phyloP scores from a whole-genome alignment of 192 early-diverging fungal genomes.

The Backusella sp. region DNA sequence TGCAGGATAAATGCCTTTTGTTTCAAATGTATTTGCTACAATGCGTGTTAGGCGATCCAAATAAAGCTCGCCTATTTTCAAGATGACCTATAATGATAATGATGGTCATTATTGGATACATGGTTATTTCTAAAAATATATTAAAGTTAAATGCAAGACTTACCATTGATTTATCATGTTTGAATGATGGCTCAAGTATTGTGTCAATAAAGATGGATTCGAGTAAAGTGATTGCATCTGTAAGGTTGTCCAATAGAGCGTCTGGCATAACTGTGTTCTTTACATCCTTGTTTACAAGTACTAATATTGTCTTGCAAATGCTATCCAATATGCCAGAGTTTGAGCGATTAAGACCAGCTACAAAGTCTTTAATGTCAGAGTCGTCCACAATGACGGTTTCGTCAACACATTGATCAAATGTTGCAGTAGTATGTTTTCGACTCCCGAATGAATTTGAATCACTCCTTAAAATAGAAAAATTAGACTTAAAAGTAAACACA shows the following conservation, averaged over 20 bases:
- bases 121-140: neutral
- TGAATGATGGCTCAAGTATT: neutral
- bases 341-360: conserved; percentile 12
- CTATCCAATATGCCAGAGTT: conserved; percentile 31
- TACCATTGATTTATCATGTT: neutral
- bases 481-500: neutral
- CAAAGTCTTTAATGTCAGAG: conserved; percentile 11
- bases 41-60: conserved; percentile 9
- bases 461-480: conserved; percentile 8
- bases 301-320: conserved; percentile 12
- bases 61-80: conserved; percentile 13
- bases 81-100: neutral
- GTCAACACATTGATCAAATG: neutral
- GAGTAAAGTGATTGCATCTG: neutral
- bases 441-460: neutral
- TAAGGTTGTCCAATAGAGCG: neutral
- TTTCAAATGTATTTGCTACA: neutral
- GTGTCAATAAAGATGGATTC: neutral
- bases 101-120: neutral
- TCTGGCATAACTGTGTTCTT: neutral
- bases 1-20: neutral
- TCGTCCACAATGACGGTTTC: neutral
- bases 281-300: neutral
- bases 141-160: neutral
- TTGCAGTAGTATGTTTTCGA: neutral